phyloP scores from a whole-genome alignment of 1,284 basidiomycete species.

The Ustilago sp. region DNA sequence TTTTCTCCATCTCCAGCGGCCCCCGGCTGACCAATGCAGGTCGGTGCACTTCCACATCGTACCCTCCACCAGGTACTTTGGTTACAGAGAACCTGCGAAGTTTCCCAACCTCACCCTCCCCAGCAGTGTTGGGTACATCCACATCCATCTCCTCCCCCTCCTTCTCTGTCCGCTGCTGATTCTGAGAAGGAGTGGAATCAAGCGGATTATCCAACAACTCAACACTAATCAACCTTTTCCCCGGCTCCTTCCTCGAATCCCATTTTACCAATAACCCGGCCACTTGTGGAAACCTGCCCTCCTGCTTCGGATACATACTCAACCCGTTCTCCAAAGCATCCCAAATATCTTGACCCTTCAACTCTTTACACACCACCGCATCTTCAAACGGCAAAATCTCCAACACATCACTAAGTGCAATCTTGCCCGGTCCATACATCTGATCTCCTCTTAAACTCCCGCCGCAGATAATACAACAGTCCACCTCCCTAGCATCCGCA shows the following conservation, averaged over 20 bases:
- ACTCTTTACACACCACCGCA: conserved; percentile 80
- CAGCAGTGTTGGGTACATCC: conserved; percentile 5
- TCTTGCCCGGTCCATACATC: conserved; percentile 78
- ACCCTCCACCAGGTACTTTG: conserved; percentile 32
- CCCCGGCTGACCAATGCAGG: conserved; percentile 37
- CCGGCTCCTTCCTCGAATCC: conserved; percentile 77
- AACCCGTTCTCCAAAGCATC: conserved; percentile 82
- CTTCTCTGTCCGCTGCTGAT: neutral
- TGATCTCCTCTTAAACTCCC: conserved; percentile 89
- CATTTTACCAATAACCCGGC: conserved; percentile 87
- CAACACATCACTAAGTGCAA: conserved; percentile 84
- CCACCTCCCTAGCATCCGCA: conserved; percentile 43
- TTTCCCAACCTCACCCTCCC: conserved; percentile 20
- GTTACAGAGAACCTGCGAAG: conserved; percentile 34
- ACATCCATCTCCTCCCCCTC: conserved; percentile 38
- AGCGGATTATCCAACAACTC: conserved; percentile 52
- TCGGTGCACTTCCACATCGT: conserved; percentile 52
- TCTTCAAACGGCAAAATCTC: conserved; percentile 93
- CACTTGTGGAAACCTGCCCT: conserved; percentile 90
- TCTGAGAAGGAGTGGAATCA: conserved; percentile 18
- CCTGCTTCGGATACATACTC: conserved; percentile 86
- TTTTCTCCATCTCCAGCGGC: conserved; percentile 50
- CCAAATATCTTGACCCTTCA: conserved; percentile 86
- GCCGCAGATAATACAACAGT: conserved; percentile 58
- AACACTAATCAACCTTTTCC: conserved; percentile 56